Percentiles rank a stretch among this genome's conserved stretches.
phyloP scores from a whole-genome alignment of 345 rosid genomes.

The Arabis alpina region DNA sequence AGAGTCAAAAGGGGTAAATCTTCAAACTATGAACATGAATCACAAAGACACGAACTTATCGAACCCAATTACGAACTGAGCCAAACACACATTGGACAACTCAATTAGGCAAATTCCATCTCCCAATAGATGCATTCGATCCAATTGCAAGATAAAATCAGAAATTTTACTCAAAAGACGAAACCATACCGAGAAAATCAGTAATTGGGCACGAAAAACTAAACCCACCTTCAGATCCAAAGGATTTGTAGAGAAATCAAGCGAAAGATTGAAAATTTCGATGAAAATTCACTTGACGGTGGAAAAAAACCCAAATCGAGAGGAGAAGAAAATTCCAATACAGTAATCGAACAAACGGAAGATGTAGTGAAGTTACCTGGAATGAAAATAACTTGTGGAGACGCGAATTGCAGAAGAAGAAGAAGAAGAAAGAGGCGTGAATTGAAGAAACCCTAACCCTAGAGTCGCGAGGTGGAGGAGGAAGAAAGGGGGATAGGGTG shows the following conservation, averaged over 20 bases:
- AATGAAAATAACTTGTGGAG: conserved; percentile 11
- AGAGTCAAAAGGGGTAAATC: conserved; percentile 4
- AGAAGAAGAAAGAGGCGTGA: conserved; percentile 24
- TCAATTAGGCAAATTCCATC: neutral
- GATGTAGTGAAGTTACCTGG: conserved; percentile 15
- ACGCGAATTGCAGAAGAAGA: conserved; percentile 14
- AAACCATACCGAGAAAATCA: conserved; percentile 17
- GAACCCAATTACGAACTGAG: neutral
- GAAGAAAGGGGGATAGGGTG: conserved; percentile 23
- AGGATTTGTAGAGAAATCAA: conserved; percentile 20
- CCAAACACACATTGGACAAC: conserved; percentile 4
- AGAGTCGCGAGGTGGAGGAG: conserved; percentile 30
- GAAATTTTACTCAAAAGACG: neutral
- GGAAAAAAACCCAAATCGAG: conserved; percentile 4
- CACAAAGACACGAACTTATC: conserved; percentile 5
- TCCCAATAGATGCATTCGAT: conserved; percentile 1
- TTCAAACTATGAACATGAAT: conserved; percentile 18
- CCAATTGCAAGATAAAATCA: conserved; percentile 6
- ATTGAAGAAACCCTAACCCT: conserved; percentile 36
- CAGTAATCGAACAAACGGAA: neutral
- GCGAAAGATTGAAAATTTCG: conserved; percentile 4
- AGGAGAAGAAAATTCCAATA: neutral
- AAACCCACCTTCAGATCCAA: conserved; percentile 31
- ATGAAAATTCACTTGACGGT: conserved; percentile 1
- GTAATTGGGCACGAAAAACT: neutral